Conservation (phyloP, 306 rosid genomes). For the Glycine tomentella region DNA sequence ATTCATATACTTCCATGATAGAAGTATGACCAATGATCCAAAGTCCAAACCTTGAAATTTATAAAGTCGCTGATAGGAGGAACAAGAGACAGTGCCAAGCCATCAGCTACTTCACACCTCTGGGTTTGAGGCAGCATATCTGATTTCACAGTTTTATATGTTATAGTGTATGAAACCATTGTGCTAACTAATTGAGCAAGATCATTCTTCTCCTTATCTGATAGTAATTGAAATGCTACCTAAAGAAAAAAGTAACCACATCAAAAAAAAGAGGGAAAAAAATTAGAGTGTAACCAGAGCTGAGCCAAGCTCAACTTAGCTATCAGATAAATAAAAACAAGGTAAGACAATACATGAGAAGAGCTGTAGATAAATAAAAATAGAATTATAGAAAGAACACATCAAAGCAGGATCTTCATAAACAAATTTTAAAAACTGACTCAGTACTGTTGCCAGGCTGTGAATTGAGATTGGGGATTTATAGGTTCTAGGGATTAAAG, state of each 20-base stretch:
- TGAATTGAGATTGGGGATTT: slow-evolving; percentile 12
- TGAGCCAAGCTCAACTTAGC: slow-evolving; percentile 27
- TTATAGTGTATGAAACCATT: slow-evolving; percentile 82
- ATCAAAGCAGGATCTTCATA: slow-evolving; percentile 10
- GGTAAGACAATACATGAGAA: slow-evolving; percentile 12
- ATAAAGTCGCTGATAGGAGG: slow-evolving; percentile 75
- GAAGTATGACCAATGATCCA: slow-evolving; percentile 43
- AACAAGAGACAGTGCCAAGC: slow-evolving; percentile 64
- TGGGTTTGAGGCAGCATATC: slow-evolving; percentile 52
- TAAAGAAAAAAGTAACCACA: slow-evolving; percentile 45
- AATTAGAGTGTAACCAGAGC: background rate
- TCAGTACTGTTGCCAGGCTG: slow-evolving; percentile 8
- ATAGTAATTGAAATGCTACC: slow-evolving; percentile 79
- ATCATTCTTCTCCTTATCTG: slow-evolving; percentile 82
- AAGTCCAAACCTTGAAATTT: slow-evolving; percentile 73
- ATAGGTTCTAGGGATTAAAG: slow-evolving; percentile 19
- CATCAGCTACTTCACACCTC: slow-evolving; percentile 63
- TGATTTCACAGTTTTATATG: slow-evolving; percentile 68
- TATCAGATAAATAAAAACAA: slow-evolving; percentile 20
- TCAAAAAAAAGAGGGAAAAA: slow-evolving; percentile 41
- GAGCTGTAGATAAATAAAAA: slow-evolving; percentile 23
- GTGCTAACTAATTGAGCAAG: slow-evolving; percentile 74
- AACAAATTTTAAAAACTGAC: background rate
- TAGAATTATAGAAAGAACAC: slow-evolving; percentile 5
- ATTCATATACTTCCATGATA: slow-evolving; percentile 32